Conservation (phyloP, 441 rosid genomes). For the Corymbia calophylla region DNA sequence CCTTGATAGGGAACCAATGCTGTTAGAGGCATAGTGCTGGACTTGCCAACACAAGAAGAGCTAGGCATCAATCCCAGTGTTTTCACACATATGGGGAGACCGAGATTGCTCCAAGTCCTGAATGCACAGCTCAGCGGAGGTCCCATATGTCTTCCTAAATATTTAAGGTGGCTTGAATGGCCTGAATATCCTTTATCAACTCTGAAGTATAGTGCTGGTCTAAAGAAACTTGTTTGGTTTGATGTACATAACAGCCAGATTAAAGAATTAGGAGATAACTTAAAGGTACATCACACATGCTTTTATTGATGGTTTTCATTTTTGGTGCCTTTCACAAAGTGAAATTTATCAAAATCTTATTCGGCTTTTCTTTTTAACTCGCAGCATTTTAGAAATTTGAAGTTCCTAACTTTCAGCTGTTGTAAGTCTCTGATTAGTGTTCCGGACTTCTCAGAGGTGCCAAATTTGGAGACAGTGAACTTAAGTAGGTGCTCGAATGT, state of each 20-base stretch:
- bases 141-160: background rate
- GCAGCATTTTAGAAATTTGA: background rate
- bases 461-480: background rate
- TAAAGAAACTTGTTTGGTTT: background rate
- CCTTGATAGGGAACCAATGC: background rate
- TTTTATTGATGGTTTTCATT: background rate
- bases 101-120: background rate
- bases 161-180: background rate
- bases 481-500: background rate
- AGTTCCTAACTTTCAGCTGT: background rate
- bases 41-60: background rate
- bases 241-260: background rate
- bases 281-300: background rate
- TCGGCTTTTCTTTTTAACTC: background rate
- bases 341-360: background rate
- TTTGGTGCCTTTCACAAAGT: background rate
- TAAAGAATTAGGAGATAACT: background rate
- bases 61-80: background rate
- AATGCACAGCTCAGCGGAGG: background rate
- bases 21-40: background rate
- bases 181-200: background rate
- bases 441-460: background rate
- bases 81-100: background rate
- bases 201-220: background rate
- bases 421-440: background rate